Evolutionary conservation across 2,329 filamentous ascomycete genomes (phyloP).

Genomic region (Chaetomium sp.): DNA sequence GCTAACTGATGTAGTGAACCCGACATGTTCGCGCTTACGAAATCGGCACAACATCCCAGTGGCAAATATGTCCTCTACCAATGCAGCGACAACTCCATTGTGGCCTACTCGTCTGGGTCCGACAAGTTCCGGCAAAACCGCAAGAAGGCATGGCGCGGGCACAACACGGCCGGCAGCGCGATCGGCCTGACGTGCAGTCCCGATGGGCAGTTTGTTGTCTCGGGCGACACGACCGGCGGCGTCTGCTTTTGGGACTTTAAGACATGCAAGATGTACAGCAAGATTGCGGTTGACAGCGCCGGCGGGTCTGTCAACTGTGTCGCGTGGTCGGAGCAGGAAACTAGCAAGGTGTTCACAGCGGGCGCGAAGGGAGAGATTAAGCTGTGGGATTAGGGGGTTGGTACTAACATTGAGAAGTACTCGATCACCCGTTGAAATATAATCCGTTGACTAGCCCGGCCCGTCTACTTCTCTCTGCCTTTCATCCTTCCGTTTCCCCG

Average conservation of each 20-base stretch:
- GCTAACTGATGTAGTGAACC: constrained; percentile 61
- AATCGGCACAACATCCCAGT: constrained; percentile 74
- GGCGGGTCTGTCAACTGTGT: constrained; percentile 78
- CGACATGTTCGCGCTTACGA: constrained; percentile 95
- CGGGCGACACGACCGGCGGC: constrained; percentile 80
- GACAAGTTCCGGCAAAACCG: constrained; percentile 97
- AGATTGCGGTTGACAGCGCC: constrained; percentile 78
- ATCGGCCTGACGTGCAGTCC: constrained; percentile 84
- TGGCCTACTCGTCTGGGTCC: constrained; percentile 78
- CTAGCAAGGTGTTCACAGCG: constrained; percentile 84
- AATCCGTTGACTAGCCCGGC: background rate
- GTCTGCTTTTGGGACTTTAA: constrained; percentile 99
- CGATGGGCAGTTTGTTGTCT: constrained; percentile 85
- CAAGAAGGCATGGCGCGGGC: constrained; percentile 92
- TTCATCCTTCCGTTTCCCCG: constrained; percentile 26
- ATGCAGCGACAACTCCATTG: constrained; percentile 89
- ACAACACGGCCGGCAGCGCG: constrained; percentile 91
- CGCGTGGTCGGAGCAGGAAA: constrained; percentile 97
- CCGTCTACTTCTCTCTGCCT: background rate
- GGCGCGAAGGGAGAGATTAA: constrained; percentile 83
- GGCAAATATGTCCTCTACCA: constrained; percentile 95
- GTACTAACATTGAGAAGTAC: too few relatives aligned
- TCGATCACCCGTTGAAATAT: background rate
- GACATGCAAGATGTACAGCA: constrained; percentile 98
- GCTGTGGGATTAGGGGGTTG: constrained; percentile 71